A percentile compares a stretch with the other conserved stretches of the same genome.
Evolutionary conservation across 2,329 filamentous ascomycete genomes (phyloP).

Genomic region (Endocalyx cinctus): DNA sequence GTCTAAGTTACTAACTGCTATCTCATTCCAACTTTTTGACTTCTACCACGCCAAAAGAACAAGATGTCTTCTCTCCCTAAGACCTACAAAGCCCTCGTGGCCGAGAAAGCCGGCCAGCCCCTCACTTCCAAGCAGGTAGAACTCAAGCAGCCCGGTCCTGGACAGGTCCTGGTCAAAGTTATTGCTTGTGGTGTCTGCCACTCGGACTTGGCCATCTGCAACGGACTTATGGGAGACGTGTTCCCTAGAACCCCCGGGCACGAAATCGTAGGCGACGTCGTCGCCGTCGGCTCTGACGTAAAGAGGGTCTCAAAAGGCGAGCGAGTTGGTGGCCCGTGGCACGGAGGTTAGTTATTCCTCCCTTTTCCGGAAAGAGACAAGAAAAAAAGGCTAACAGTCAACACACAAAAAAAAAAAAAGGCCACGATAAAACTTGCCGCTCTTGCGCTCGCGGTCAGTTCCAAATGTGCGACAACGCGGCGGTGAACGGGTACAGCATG

Average conservation of each 20-base stretch:
- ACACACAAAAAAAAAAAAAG: slow-evolving; percentile 28
- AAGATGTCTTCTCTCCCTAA: slow-evolving; percentile 46
- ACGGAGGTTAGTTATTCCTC: slow-evolving; percentile 57
- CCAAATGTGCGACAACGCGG: slow-evolving; percentile 62
- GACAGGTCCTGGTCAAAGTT: slow-evolving; percentile 66
- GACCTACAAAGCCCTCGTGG: slow-evolving; percentile 62
- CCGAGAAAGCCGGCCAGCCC: slow-evolving; percentile 47
- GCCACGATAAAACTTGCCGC: slow-evolving; percentile 57
- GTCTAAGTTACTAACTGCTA: too few relatives aligned
- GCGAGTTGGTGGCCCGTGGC: slow-evolving; percentile 64
- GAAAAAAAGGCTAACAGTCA: neutral
- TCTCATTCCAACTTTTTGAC: too few relatives aligned
- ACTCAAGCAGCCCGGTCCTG: slow-evolving; percentile 49
- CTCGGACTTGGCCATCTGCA: slow-evolving; percentile 47
- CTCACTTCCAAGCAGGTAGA: slow-evolving; percentile 56
- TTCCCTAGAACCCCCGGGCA: slow-evolving; percentile 66
- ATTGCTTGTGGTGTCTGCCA: slow-evolving; percentile 70
- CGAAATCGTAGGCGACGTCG: slow-evolving; percentile 65
- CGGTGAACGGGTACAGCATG: slow-evolving; percentile 60
- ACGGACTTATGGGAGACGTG: slow-evolving; percentile 47
- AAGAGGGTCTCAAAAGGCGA: slow-evolving; percentile 59
- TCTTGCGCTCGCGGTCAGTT: slow-evolving; percentile 59
- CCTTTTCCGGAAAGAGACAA: slow-evolving; percentile 15
- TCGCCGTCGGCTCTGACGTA: slow-evolving; percentile 53
- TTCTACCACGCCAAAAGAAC: too few relatives aligned